Base-by-base conservation (phyloP, 164 flowering plant genomes). In the Santalum album region DNA sequence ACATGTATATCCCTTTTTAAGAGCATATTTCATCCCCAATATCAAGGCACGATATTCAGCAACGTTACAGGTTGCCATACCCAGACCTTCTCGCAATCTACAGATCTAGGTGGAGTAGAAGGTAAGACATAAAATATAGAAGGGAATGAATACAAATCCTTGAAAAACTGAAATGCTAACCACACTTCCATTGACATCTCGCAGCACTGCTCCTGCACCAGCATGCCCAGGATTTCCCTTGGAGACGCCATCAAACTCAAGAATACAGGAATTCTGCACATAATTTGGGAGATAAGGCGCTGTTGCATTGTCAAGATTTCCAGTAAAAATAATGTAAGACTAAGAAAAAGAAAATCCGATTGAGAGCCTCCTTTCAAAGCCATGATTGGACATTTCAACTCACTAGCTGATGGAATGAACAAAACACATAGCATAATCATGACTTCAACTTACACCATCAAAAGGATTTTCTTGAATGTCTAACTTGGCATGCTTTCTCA, bases 181-280 rank as follows among this genome's bases (percentile, higher is more conserved):
- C 89, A 80, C 22, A 56, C 68, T 79, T 61, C 96, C 96, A 83
- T 82, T 79, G 39, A 66, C 76, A 18, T 80, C 64, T 44, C 88
- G 81, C 55, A 92, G 62, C 27, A 92, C 65, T 61, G 85, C 99
- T 56, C 89, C 97, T 38, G 97, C 96, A 55, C 96, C 97, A 67
- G 92, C 83, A 65, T 20, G 75, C 62, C 99, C 97, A 58, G 99
- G 97, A 71, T 94, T 94, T 62, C 96, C 95, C 71, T 86, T 92
- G 45, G 96, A 82, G 51, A 95, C 96, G 58, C 99, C 99, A 77
- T 94, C 97, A 72, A 94, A 90, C 76, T 89, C 84, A 55, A 92
- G 69, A 61, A 69, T 50, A 65, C 87, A 89, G 29, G 80, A 70
- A 1, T 29, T 56, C 94, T 89, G 70, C 58, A 60, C 15, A 51